phyloP scores from a whole-genome alignment of 2,329 filamentous ascomycete genomes.

The Aspergillus aculeatinus region DNA sequence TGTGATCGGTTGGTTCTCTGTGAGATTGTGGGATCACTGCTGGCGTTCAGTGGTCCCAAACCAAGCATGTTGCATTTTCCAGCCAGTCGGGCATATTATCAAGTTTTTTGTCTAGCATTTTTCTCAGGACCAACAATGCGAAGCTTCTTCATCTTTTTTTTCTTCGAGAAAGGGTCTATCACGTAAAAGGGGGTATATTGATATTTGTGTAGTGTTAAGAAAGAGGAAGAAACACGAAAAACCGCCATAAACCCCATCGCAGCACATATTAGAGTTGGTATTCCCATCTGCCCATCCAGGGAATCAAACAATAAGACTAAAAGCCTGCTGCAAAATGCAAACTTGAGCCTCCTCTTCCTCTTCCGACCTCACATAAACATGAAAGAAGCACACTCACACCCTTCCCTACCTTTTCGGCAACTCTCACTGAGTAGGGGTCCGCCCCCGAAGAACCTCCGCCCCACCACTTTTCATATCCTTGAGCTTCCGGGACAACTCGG shows the following conservation, averaged over 20 bases:
- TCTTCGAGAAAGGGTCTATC: neutral
- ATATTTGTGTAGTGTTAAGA: slow-evolving; percentile 7
- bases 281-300: neutral
- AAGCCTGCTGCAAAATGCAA: neutral
- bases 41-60: slow-evolving; percentile 20
- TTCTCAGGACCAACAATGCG: neutral
- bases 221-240: neutral
- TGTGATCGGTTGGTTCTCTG: neutral
- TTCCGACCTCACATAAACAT: neutral
- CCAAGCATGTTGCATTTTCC: slow-evolving; percentile 5
- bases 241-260: neutral
- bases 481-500: slow-evolving; percentile 51
- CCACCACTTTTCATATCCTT: slow-evolving; percentile 57
- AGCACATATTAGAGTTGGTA: neutral
- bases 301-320: neutral
- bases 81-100: slow-evolving; percentile 1
- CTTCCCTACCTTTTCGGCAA: neutral
- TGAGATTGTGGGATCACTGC: slow-evolving; percentile 14
- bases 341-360: too few relatives aligned
- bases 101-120: slow-evolving; percentile 4
- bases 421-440: slow-evolving; percentile 23
- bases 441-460: slow-evolving; percentile 51
- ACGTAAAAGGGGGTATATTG: slow-evolving; percentile 10
- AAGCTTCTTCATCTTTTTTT: neutral
- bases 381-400: neutral